Evolutionary conservation across 257 asterid species (phyloP).

Genomic region (Nicotiana undulata): DNA sequence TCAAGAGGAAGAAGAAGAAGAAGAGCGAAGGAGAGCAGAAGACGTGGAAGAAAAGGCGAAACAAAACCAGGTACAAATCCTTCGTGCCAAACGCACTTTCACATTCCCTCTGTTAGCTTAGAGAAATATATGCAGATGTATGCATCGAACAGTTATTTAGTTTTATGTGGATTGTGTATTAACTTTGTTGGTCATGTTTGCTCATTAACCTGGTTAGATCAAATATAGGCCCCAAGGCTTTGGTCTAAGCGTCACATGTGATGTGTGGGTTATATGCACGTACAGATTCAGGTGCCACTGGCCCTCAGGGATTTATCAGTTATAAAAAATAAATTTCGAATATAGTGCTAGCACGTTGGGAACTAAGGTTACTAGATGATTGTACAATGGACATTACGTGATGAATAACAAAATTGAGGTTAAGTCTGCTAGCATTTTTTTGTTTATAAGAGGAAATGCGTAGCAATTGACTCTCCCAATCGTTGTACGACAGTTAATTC

Average conservation of each 20-base stretch:
- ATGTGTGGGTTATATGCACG: too few relatives aligned
- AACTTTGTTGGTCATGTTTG: neutral
- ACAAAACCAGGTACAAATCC: slow-evolving; percentile 33
- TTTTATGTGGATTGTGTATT: neutral
- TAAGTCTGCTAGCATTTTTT: neutral
- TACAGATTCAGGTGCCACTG: too few relatives aligned
- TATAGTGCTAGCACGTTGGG: too few relatives aligned
- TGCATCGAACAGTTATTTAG: neutral
- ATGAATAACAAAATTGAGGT: neutral
- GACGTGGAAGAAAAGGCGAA: slow-evolving; percentile 40
- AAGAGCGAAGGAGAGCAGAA: slow-evolving; percentile 33
- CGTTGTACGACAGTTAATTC: neutral
- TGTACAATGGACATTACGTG: neutral
- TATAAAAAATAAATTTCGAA: too few relatives aligned
- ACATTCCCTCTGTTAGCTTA: neutral
- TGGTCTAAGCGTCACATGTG: too few relatives aligned
- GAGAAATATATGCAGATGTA: neutral
- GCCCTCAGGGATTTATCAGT: too few relatives aligned
- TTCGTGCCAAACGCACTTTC: neutral
- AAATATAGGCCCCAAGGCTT: too few relatives aligned
- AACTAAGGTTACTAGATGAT: neutral
- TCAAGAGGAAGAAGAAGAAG: slow-evolving; percentile 51
- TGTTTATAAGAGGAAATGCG: neutral
- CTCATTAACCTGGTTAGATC: neutral
- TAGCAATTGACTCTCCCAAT: neutral